These are phyloP conservation scores for Cercophora newfieldiana DNA, from an alignment of 495 filamentous ascomycete genomes.

Conservation along the genomic window DNA sequence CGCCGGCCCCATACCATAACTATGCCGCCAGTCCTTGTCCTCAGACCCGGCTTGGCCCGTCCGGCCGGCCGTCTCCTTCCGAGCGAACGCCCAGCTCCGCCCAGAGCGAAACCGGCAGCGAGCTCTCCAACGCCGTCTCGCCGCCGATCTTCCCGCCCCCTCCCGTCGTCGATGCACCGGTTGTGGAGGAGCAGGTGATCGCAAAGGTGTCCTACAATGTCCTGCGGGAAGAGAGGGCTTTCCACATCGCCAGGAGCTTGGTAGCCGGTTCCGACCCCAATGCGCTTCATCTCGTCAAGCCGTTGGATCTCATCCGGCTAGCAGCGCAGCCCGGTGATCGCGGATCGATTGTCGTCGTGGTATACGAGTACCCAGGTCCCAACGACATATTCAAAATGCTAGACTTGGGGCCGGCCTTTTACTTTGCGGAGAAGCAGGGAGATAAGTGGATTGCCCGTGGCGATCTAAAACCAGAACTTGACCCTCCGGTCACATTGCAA, in stretches of 20 bases:
- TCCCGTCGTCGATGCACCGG: slow-evolving; percentile 32
- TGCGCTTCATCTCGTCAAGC: slow-evolving; percentile 70
- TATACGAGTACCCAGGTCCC: slow-evolving; percentile 74
- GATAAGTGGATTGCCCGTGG: slow-evolving; percentile 47
- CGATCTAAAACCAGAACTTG: slow-evolving; percentile 43
- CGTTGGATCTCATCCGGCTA: slow-evolving; percentile 70
- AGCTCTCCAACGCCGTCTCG: slow-evolving; percentile 38
- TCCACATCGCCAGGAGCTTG: slow-evolving; percentile 72
- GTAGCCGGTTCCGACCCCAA: slow-evolving; percentile 70
- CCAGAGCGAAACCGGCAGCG: slow-evolving; percentile 41
- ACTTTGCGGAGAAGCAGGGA: slow-evolving; percentile 52
- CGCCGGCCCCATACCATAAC: slow-evolving; percentile 23
- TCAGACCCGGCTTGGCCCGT: slow-evolving; percentile 30
- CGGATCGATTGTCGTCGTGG: slow-evolving; percentile 65
- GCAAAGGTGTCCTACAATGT: slow-evolving; percentile 78
- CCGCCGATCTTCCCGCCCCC: slow-evolving; percentile 23
- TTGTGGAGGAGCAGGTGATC: slow-evolving; percentile 58
- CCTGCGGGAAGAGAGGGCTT: slow-evolving; percentile 79
- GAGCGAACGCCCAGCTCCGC: slow-evolving; percentile 34
- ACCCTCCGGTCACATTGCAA: slow-evolving; percentile 63
- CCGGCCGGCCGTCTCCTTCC: slow-evolving; percentile 35
- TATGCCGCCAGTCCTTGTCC: slow-evolving; percentile 31
- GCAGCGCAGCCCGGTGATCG: slow-evolving; percentile 63
- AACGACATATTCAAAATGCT: slow-evolving; percentile 71
- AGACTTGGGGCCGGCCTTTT: slow-evolving; percentile 75